Percentiles rank a stretch among this genome's conserved stretches.
Conservation (phyloP, 2,329 filamentous ascomycete genomes). For the Botrytis deweyae region DNA sequence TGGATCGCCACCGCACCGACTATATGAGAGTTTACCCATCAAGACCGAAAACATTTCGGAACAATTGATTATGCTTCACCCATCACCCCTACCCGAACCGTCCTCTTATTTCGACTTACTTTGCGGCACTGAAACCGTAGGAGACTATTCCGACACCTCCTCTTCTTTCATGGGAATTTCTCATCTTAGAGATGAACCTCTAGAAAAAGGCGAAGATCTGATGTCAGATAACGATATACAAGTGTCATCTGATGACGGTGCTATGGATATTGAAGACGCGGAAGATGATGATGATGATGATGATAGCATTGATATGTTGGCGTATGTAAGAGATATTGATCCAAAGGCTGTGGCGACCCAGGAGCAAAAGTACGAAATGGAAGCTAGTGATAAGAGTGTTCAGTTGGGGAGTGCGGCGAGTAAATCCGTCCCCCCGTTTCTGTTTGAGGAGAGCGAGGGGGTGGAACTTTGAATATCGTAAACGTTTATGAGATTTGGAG, state of each 20-base stretch:
- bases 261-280: neutral
- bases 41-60: conserved; percentile 3
- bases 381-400: conserved; percentile 18
- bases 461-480: neutral
- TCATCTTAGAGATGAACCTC: conserved; percentile 9
- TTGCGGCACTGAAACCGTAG: neutral
- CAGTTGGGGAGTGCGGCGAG: conserved; percentile 8
- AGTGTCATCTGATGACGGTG: neutral
- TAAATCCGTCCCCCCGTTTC: neutral
- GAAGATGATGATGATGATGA: conserved; percentile 15
- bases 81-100: conserved; percentile 20
- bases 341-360: neutral
- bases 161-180: neutral
- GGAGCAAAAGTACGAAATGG: conserved; percentile 15
- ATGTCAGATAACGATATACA: conserved; percentile 9
- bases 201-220: neutral
- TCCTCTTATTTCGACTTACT: neutral
- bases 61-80: conserved; percentile 1
- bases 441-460: neutral
- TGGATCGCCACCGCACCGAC: neutral
- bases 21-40: neutral
- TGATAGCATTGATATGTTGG: conserved; percentile 21
- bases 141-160: neutral
- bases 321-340: conserved; percentile 6
- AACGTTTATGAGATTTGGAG: neutral